Conservation (phyloP, 257 asterid genomes). For the Salvia splendens region DNA sequence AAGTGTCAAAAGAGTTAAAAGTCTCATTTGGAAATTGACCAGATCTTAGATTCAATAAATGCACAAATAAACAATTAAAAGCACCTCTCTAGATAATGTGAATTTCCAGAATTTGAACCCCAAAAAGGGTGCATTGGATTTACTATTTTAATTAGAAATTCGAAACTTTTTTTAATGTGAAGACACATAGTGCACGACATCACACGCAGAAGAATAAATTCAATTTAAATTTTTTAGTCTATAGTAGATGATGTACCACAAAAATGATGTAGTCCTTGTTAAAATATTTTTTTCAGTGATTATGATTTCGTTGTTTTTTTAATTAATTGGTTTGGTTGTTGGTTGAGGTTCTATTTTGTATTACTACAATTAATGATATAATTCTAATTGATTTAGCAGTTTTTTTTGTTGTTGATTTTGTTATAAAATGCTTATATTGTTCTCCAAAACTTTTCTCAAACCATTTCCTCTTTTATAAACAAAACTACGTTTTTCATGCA, state of each 20-base stretch:
- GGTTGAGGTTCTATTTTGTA: too few species aligned
- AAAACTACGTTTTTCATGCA: background rate
- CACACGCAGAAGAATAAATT: conserved; percentile 17
- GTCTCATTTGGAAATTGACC: conserved; percentile 30
- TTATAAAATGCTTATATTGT: too few species aligned
- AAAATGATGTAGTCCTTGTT: too few species aligned
- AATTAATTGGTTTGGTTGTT: too few species aligned
- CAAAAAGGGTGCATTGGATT: conserved; percentile 13
- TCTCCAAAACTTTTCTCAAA: too few species aligned
- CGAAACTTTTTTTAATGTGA: background rate
- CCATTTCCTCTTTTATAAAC: too few species aligned
- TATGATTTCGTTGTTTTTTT: background rate
- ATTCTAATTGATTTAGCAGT: too few species aligned
- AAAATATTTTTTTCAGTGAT: too few species aligned
- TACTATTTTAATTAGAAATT: conserved; percentile 17
- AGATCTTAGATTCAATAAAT: conserved; percentile 27
- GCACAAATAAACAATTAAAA: conserved; percentile 21
- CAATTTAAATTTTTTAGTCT: background rate
- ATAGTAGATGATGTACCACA: too few species aligned
- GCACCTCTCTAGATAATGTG: conserved; percentile 17
- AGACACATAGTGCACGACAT: conserved; percentile 40
- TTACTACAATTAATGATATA: too few species aligned
- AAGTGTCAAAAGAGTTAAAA: background rate
- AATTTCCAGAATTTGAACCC: conserved; percentile 44
- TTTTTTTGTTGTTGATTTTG: too few species aligned